Conservation (phyloP, 1,284 basidiomycete species). For the Mycena sp. region DNA sequence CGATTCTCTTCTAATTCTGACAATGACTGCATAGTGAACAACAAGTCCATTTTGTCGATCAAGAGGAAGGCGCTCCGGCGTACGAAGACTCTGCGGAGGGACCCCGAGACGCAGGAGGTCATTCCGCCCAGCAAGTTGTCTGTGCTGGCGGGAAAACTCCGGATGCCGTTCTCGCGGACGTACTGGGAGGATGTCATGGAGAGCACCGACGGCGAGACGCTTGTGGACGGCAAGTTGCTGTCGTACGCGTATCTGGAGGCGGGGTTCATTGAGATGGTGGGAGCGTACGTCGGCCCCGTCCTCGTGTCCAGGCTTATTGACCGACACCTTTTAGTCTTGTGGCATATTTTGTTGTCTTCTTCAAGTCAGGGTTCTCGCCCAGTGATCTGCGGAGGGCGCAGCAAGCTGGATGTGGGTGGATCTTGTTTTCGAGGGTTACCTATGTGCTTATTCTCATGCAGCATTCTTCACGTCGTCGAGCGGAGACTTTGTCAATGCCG, state of each 20-base stretch:
- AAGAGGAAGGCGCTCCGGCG: constrained; percentile 68
- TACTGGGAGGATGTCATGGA: constrained; percentile 71
- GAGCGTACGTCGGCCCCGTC: constrained; percentile 33
- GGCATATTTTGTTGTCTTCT: constrained; percentile 74
- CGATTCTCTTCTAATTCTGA: background rate
- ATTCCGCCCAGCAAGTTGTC: constrained; percentile 55
- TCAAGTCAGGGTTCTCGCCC: constrained; percentile 69
- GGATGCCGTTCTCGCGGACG: constrained; percentile 62
- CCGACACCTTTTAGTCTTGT: constrained; percentile 43
- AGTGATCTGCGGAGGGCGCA: constrained; percentile 63
- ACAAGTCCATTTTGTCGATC: constrained; percentile 60
- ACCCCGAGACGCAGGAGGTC: constrained; percentile 60
- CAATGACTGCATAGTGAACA: constrained; percentile 59
- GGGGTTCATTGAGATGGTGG: constrained; percentile 66
- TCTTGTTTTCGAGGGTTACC: background rate
- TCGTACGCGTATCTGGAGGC: constrained; percentile 76
- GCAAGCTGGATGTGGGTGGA: constrained; percentile 45
- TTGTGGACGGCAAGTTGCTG: constrained; percentile 70
- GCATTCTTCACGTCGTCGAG: constrained; percentile 60
- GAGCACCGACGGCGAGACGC: constrained; percentile 60
- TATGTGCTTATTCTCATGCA: constrained; percentile 22
- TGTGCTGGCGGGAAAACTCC: constrained; percentile 48
- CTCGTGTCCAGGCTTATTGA: background rate
- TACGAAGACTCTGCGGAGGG: constrained; percentile 64
- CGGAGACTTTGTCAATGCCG: constrained; percentile 64